Evolutionary conservation across 1,139 yeast species (phyloP).

Genomic region (Hyphopichia burtonii): DNA sequence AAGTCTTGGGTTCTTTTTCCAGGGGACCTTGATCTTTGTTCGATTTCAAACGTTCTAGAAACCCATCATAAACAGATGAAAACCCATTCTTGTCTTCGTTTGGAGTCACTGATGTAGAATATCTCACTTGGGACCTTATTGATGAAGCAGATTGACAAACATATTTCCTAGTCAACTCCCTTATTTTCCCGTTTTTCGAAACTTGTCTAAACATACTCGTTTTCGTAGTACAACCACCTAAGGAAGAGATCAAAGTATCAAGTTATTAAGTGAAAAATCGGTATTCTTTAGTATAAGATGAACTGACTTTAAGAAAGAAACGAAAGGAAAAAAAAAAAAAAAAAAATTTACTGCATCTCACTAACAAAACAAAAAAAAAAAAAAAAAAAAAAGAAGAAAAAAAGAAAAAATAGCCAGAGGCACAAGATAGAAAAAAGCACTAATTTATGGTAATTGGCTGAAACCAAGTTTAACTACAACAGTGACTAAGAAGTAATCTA

Average conservation of each 20-base stretch:
- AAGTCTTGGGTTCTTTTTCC: conserved; percentile 7
- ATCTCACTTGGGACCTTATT: not conserved
- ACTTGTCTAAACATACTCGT: not conserved
- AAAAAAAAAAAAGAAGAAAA: not conserved
- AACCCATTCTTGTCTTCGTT: not conserved
- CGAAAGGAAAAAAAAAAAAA: not conserved
- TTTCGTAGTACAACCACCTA: too few relatives aligned
- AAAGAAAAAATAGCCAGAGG: too few relatives aligned
- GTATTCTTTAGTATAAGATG: not conserved
- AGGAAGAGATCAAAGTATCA: too few relatives aligned
- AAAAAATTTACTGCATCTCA: not conserved
- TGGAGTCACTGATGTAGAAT: not conserved
- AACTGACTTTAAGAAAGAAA: too few relatives aligned
- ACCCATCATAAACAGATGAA: conserved; percentile 11
- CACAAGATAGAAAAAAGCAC: too few relatives aligned
- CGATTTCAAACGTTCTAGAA: conserved; percentile 13
- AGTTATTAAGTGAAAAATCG: too few relatives aligned
- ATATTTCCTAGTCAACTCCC: not conserved
- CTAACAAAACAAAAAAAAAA: not conserved
- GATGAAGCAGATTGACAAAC: not conserved
- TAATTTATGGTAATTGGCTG: too few relatives aligned
- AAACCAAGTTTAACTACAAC: too few relatives aligned
- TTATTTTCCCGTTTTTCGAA: not conserved
- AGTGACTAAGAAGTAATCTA: too few relatives aligned
- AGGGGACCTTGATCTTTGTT: conserved; percentile 6